phyloP scores from a whole-genome alignment of 768 basidiomycete species.

The Lactarius sanguifluus region DNA sequence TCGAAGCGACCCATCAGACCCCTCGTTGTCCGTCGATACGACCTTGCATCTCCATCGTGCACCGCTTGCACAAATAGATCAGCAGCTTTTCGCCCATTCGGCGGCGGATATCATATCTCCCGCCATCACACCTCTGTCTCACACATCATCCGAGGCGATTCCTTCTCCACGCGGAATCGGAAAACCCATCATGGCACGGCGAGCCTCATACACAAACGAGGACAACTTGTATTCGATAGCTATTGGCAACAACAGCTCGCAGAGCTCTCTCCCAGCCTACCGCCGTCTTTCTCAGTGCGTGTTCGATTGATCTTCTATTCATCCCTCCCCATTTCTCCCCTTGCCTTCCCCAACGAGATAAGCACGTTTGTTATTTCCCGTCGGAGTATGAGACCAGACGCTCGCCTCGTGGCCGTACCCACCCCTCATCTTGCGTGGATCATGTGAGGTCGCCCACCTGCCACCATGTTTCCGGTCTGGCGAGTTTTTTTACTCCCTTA shows the following conservation, averaged over 20 bases:
- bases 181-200: slow-evolving; percentile 25
- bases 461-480: background rate
- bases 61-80: slow-evolving; percentile 29
- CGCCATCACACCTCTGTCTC: slow-evolving; percentile 15
- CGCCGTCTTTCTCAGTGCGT: slow-evolving; percentile 29
- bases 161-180: slow-evolving; percentile 8
- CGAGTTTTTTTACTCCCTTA: slow-evolving; percentile 17
- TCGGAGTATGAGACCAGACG: slow-evolving; percentile 13
- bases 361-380: background rate
- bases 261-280: slow-evolving; percentile 12
- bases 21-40: slow-evolving; percentile 22
- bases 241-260: slow-evolving; percentile 1
- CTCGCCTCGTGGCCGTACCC: slow-evolving; percentile 20
- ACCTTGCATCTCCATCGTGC: slow-evolving; percentile 24
- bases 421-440: slow-evolving; percentile 13
- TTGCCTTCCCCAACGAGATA: slow-evolving; percentile 14
- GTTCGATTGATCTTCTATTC: background rate
- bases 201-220: slow-evolving; percentile 26
- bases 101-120: slow-evolving; percentile 16
- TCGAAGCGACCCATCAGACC: slow-evolving; percentile 18
- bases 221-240: slow-evolving; percentile 13
- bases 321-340: background rate
- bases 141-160: slow-evolving; percentile 12
- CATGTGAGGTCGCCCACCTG: slow-evolving; percentile 16
- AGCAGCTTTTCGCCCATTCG: slow-evolving; percentile 20